Conservation (phyloP, 164 flowering plant species). For the Umbellularia californica region DNA sequence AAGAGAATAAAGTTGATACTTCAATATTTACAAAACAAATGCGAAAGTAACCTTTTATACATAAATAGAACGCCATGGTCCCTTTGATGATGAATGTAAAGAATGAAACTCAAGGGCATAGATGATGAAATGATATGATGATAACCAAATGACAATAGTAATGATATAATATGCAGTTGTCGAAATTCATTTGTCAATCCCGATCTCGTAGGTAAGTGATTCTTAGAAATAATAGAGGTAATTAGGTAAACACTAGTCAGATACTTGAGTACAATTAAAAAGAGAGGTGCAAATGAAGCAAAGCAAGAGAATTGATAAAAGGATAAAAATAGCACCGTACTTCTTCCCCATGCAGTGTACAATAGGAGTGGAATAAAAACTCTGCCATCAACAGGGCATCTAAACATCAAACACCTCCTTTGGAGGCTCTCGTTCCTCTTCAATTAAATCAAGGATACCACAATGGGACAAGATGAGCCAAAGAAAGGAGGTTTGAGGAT, state of each 20-base stretch:
- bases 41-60: not conserved
- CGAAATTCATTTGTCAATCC: not conserved
- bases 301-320: not conserved
- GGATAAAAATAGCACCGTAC: not conserved
- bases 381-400: not conserved
- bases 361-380: too few relatives aligned
- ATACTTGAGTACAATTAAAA: too few relatives aligned
- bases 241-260: not conserved
- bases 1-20: not conserved
- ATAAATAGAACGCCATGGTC: not conserved
- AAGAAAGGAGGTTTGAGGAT: not conserved
- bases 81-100: not conserved
- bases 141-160: not conserved
- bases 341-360: too few relatives aligned
- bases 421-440: not conserved
- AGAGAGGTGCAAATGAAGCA: not conserved
- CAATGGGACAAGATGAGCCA: not conserved
- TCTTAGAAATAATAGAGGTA: not conserved
- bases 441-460: not conserved
- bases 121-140: too few relatives aligned
- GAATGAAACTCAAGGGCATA: not conserved
- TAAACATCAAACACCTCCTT: not conserved
- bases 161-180: too few relatives aligned
- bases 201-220: not conserved
- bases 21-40: not conserved